A percentile compares a stretch with the other conserved stretches of the same genome.
phyloP scores from a whole-genome alignment of 352 stramenopile species.

The Pilasporangium apinafurcum region DNA sequence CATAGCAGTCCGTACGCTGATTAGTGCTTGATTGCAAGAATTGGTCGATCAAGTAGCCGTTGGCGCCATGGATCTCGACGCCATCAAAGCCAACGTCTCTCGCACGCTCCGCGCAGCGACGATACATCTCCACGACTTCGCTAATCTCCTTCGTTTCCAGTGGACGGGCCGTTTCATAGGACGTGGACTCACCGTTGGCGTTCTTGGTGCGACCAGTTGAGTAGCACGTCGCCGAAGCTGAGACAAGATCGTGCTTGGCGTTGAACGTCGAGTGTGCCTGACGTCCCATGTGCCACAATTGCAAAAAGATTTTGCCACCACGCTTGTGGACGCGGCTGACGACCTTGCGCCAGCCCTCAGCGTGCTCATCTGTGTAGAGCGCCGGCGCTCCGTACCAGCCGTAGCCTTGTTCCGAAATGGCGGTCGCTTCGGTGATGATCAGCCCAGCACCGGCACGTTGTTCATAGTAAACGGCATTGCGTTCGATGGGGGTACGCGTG shows the following conservation, averaged over 20 bases:
- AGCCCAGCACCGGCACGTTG: conserved; percentile 21
- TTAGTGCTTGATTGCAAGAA: conserved; percentile 66
- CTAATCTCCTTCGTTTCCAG: conserved; percentile 7
- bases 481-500: conserved; percentile 5
- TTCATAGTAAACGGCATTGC: conserved; percentile 21
- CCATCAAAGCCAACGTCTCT: conserved; percentile 45
- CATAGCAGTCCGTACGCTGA: conserved; percentile 58
- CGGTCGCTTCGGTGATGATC: conserved; percentile 28
- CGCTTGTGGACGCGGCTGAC: conserved; percentile 47
- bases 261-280: conserved; percentile 31
- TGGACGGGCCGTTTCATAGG: conserved; percentile 2
- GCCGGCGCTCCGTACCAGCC: conserved; percentile 15
- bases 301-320: conserved; percentile 43
- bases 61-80: conserved; percentile 76
- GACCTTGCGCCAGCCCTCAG: conserved; percentile 21
- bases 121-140: conserved; percentile 20
- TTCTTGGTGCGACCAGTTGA: background rate
- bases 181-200: background rate
- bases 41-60: conserved; percentile 86
- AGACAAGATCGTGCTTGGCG: conserved; percentile 13
- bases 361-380: conserved; percentile 28
- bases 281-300: conserved; percentile 67
- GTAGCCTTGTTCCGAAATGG: conserved; percentile 9
- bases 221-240: conserved; percentile 3
- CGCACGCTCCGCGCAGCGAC: background rate